Base-by-base conservation (phyloP, 108 stramenopile genomes). In the Skeletonema tropicum region DNA sequence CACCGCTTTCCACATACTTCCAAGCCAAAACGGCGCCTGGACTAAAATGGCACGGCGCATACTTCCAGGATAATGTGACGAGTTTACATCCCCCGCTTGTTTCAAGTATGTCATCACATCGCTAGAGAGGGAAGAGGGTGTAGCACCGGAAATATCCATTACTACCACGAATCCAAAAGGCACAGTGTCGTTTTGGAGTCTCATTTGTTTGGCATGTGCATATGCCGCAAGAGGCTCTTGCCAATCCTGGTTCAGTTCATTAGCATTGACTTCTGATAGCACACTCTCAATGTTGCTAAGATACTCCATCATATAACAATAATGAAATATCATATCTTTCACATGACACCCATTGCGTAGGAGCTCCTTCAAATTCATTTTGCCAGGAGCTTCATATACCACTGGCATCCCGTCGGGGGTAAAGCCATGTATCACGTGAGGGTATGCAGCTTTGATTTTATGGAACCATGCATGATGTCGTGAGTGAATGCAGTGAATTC, bases 41-140 rank as follows among this genome's bases (percentile, higher is more conserved):
- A 86, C 75, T 21, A 77, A 63, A 71, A 86, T 79, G 10, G 78
- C 85, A 33, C 71, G 68, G 13, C 76, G 75, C 71, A 85, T 83
- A n/a, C 68, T 70, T 14, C 81, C 60, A 29, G 89, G 86, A 72
- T 87, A 90, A 64, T 90, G 84, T 14, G 45, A 8, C 2, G 85
- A 70, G 71, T 87, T 90, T 48, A 83, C 77, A 12, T 85, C 86
- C 15, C 89, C 89, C 13, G 86, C 86, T 21, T 70, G 60, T 45
- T 83, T 83, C 30, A 90, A 64, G 58, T 90, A 90, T 57, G 59
- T 62, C 57, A 90, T 57, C 19, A 90, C 86, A 65, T 90, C 89
- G 23, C 80, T 76, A 46, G 85, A 86, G 21, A 90, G 71, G 12
- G 69, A 38, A 15, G 79, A 36, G 11, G 87, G 63, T 5, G 83